Percentiles rank a stretch among this genome's conserved stretches.
Evolutionary conservation across 2,329 filamentous ascomycete species (phyloP).

Genomic region (Fusarium pseudonygamai): DNA sequence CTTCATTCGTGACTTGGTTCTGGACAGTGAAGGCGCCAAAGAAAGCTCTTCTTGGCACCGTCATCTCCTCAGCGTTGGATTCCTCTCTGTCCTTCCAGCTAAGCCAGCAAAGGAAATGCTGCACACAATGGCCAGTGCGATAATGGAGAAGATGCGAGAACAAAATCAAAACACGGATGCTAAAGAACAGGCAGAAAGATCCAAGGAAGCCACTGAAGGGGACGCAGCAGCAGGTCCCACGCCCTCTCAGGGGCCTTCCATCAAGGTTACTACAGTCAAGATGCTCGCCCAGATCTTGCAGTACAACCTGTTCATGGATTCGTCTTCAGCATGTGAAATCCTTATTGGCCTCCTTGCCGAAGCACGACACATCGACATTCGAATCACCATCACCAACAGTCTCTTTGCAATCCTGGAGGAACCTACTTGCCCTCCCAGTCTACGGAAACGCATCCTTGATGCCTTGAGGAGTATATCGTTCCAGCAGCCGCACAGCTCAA

Average conservation of each 20-base stretch:
- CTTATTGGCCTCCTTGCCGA: slow-evolving; percentile 44
- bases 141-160: slow-evolving; percentile 44
- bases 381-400: slow-evolving; percentile 43
- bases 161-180: slow-evolving; percentile 27
- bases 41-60: slow-evolving; percentile 48
- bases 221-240: neutral
- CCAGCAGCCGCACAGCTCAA: slow-evolving; percentile 45
- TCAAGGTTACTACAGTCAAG: slow-evolving; percentile 51
- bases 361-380: slow-evolving; percentile 47
- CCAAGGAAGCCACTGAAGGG: neutral
- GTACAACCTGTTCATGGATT: slow-evolving; percentile 41
- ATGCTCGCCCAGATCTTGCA: slow-evolving; percentile 50
- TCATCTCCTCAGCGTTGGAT: slow-evolving; percentile 39
- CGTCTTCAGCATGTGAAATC: slow-evolving; percentile 40
- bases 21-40: slow-evolving; percentile 37
- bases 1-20: slow-evolving; percentile 44
- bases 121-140: slow-evolving; percentile 37
- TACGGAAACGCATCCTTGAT: slow-evolving; percentile 38
- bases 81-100: slow-evolving; percentile 43
- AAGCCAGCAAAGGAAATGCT: slow-evolving; percentile 42
- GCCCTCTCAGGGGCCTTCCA: slow-evolving; percentile 10
- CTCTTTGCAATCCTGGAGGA: slow-evolving; percentile 39
- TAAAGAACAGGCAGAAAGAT: neutral
- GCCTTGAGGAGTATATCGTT: slow-evolving; percentile 41
- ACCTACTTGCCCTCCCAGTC: slow-evolving; percentile 7